Percentiles rank a stretch among this genome's conserved stretches.
Conservation (phyloP, 23 red algal species). For the Chondrus crispus region DNA sequence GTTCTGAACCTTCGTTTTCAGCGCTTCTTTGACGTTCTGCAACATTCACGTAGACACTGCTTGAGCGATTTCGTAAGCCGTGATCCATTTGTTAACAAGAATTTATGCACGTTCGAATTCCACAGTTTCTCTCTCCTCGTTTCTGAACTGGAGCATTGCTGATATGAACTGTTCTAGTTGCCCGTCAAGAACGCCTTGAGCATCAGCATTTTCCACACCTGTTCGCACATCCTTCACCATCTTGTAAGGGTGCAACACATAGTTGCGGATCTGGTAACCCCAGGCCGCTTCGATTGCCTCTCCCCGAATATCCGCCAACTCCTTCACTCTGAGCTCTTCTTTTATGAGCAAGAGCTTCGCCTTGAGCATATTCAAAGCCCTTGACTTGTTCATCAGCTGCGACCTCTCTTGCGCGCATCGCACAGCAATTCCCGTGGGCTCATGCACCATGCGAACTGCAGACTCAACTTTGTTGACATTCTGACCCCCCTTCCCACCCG, state of each 20-base stretch:
- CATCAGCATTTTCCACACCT: conserved; percentile 56
- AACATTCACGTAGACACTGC: too few species aligned
- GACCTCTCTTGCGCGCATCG: conserved; percentile 67
- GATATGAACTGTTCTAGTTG: conserved; percentile 62
- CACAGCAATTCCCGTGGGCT: conserved; percentile 81
- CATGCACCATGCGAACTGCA: conserved; percentile 75
- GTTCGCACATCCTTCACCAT: conserved; percentile 97
- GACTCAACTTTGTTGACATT: conserved; percentile 99
- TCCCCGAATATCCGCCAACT: conserved; percentile 83
- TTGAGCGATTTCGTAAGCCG: too few species aligned
- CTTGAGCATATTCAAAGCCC: conserved; percentile 72
- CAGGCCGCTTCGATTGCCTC: conserved; percentile 91
- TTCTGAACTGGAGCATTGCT: conserved; percentile 22
- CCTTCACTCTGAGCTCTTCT: conserved; percentile 82
- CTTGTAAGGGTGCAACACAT: conserved; percentile 96
- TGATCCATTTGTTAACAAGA: not conserved
- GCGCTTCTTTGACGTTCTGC: too few species aligned
- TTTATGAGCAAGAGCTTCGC: conserved; percentile 83
- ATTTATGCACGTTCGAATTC: not conserved
- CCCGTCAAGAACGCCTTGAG: conserved; percentile 73
- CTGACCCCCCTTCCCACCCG: conserved; percentile 82
- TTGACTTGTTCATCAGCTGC: conserved; percentile 71
- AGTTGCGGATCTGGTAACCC: conserved; percentile 96
- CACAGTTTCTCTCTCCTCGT: not conserved
- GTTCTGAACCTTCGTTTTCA: too few species aligned